Evolutionary conservation across 106 monocot species (phyloP), one percentile per base, ranked within the genome.

Genomic region (Gastrodia elata): DNA sequence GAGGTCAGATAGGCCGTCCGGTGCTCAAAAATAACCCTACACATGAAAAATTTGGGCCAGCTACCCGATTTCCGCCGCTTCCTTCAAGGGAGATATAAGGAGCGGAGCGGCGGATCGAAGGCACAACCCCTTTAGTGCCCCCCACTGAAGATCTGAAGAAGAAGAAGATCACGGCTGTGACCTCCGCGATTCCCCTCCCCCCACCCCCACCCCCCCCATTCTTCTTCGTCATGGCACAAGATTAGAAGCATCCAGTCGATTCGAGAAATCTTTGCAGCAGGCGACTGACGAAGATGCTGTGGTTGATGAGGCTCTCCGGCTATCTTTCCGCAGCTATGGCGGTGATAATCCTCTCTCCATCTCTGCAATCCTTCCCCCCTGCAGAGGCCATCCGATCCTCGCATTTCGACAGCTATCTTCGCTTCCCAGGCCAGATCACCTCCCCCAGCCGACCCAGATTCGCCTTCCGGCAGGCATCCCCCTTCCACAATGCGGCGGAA

Each of bases 341-440:
- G 22, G 84, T 81, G 37, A 71, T 92, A 57, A 77, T 96, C 49
- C 87, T 96, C 22, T 88, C 94, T 27, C 94, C 91, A 32, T 89
- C 94, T 16, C 74, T 95, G 59, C 89, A 89, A 75, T 91, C 94
- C n/a, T 91, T 91, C 28, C 91, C 94, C 7, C 94, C 94, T 5
- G 89, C 91, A 48, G 92, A 97, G 78, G 96, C 92, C 59, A 92
- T 97, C 86, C 83, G 96, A 28, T 89, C 94, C 46, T 87, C 91
- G 30, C 86, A 81, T 56, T 79, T 86, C 38, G 80, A 86, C 33
- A 68, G 82, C 30, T 74, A 84, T 71, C 82, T 87, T 73, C 84
- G 83, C 5, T 76, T 83, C 52, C 71, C 82, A 18, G 42, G 56
- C 71, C 72, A 56, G 71, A 75, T 73, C 77, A 71, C 42, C 68